phyloP scores from a whole-genome alignment of 1,284 basidiomycete species.

The Cutaneotrichosporon cyanovorans region DNA sequence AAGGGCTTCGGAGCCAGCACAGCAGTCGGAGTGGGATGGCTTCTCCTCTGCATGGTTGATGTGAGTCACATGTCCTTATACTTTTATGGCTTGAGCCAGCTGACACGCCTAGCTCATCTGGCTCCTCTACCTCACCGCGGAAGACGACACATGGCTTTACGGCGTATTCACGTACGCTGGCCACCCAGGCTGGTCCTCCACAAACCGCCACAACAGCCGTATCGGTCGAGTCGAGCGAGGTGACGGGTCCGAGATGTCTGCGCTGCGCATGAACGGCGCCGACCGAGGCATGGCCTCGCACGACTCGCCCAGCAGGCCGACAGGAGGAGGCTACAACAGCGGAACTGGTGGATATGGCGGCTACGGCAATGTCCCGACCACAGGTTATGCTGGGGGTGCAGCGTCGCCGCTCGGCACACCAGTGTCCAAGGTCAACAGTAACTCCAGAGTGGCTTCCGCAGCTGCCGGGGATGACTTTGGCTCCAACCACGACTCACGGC shows the following conservation, averaged over 20 bases:
- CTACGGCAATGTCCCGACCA: conserved; percentile 11
- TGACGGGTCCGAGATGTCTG: conserved; percentile 11
- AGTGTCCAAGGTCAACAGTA: too few species aligned
- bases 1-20: conserved; percentile 51
- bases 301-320: conserved; percentile 23
- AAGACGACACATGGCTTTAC: conserved; percentile 78
- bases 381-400: too few species aligned
- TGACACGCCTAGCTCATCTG: conserved; percentile 66
- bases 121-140: conserved; percentile 92
- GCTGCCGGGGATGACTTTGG: too few species aligned
- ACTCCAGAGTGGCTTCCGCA: too few species aligned
- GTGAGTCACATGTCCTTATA: conserved; percentile 30
- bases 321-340: conserved; percentile 2
- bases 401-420: too few species aligned
- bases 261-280: conserved; percentile 17
- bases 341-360: conserved; percentile 6
- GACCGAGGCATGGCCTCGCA: conserved; percentile 25
- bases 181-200: conserved; percentile 65
- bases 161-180: conserved; percentile 78
- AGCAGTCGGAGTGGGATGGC: conserved; percentile 87
- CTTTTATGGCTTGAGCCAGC: too few species aligned
- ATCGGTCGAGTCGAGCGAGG: conserved; percentile 8
- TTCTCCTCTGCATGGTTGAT: conserved; percentile 76
- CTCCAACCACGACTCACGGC: too few species aligned
- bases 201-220: conserved; percentile 15